Base-by-base conservation (phyloP, 306 rosid genomes). In the Cucurbita moschata region DNA sequence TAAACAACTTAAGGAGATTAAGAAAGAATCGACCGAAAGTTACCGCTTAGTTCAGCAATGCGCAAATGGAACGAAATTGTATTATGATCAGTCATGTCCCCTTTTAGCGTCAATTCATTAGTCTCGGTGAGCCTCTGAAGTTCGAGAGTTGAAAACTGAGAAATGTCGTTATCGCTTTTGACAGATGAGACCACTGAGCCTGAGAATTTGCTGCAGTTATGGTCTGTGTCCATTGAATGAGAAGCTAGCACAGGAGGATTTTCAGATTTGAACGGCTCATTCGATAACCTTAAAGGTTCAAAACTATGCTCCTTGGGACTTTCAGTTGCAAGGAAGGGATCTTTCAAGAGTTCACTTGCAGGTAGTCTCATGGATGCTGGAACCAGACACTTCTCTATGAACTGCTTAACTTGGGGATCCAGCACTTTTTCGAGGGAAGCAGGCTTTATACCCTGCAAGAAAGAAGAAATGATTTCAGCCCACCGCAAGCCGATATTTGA, bases 331-430 rank as follows among this genome's bases (percentile, higher is more conserved):
- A 94, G 96, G 77, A 94, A 91, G 38, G 97, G 90, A 82, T 91
- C 96, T 66, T 87, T 86, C 86, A 94, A 79, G 55, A 94, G 88
- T 71, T 94, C 96, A 14, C 80, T 60, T 16, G 97, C 97, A 21
- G 88, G 72, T 75, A 79, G 55, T 84, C 99, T 88, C 87, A 70
- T 53, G 42, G 95, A 77, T 63, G 88, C 89, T 59, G 96, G 95
- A 84, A 78, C 96, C 57, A 94, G 75, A 83, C 98, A 94, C 81
- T 85, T 94, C 81, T 89, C 97, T 23, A 94, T 94, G 80, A 94
- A 91, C 77, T 81, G 87, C 85, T 83, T 94, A 53, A 88, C 82
- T 81, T 86, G 77, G 5, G 85, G 88, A 73, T 91, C 89, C 63
- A 13, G 77, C 78, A 94, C 97, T 82, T 84, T 89, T 30, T 75